These are phyloP conservation scores for Xerocomus nothofagi DNA, from an alignment of 1,284 basidiomycete genomes.

Conservation along the genomic window DNA sequence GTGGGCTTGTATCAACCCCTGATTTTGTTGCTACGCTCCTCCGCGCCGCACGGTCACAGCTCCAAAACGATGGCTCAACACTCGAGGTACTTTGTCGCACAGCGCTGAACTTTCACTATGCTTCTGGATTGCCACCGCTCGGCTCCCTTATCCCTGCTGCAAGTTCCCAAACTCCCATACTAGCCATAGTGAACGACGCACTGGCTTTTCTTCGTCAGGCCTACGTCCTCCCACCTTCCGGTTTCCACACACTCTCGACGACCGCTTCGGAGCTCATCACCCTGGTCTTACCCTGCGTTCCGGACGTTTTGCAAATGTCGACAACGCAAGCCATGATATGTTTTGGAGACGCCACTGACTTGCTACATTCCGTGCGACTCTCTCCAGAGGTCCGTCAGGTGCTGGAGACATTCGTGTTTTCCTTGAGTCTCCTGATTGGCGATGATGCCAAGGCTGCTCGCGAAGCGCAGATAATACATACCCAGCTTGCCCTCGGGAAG, in stretches of 20 bases:
- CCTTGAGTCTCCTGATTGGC: conserved; percentile 57
- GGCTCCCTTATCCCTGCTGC: conserved; percentile 52
- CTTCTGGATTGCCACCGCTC: conserved; percentile 51
- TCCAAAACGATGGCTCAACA: conserved; percentile 63
- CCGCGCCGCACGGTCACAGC: conserved; percentile 42
- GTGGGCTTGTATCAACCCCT: conserved; percentile 54
- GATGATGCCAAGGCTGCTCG: conserved; percentile 66
- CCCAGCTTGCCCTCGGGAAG: conserved; percentile 59
- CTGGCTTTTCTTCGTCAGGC: conserved; percentile 58
- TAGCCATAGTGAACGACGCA: conserved; percentile 61
- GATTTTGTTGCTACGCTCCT: conserved; percentile 59
- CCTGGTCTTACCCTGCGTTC: conserved; percentile 56
- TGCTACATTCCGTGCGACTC: conserved; percentile 54
- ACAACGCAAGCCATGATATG: conserved; percentile 56
- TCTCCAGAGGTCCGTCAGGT: conserved; percentile 50
- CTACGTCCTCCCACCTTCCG: conserved; percentile 55
- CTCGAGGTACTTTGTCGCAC: conserved; percentile 67
- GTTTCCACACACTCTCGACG: conserved; percentile 57
- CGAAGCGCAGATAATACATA: conserved; percentile 69
- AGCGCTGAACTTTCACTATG: conserved; percentile 60
- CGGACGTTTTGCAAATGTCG: conserved; percentile 59
- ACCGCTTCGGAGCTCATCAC: conserved; percentile 64
- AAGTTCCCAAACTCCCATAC: conserved; percentile 46
- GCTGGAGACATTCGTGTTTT: conserved; percentile 59
- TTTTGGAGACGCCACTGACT: conserved; percentile 53